Base-by-base conservation (phyloP, 805 yeast species). In the Zygoascus bituminiphila region DNA sequence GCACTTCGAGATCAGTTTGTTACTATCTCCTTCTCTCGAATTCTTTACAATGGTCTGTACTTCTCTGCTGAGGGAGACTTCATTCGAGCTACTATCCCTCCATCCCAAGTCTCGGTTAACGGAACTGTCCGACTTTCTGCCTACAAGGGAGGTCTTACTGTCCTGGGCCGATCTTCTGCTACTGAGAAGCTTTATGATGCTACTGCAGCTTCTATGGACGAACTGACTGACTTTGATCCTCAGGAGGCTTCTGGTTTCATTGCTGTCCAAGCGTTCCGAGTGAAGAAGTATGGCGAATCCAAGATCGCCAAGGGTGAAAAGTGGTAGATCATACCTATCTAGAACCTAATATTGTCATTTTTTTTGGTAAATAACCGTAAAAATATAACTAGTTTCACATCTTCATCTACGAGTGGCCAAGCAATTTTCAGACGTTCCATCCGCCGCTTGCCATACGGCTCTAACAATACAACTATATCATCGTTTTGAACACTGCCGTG, bases 201-300 rank as follows among this genome's bases (percentile, higher is more conserved):
- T 56, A 88, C 96, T 48, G 97, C 91, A 71, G 89, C 97, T 14
- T 91, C 98, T 10, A 93, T 93, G 98, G 98, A 93, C 71, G 98
- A 93, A 74, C 81, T 93, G 64, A 88, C 97, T 51, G 98, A 96
- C 51, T 93, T 93, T 78, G 83, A 86, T 62, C 98, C 98, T 55
- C 88, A 85, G 68, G 98, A 91, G 69, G 88, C 98, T 51, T 74
- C 94, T 53, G 98, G 98, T 49, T 93, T 93, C 79, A 93, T 93
- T 70, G 87, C 96, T 58, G 95, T 93, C 60, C 97, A 93, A 76
- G 87, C 98, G 54, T 93, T 93, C 70, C 88, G 98, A 78, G 86
- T 91, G 68, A 93, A 93, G 79, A 93, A 93, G 74, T 93, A 87
- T 69, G 98, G 98, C 69, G 94, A 88, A 73, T 78, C 93, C 63